Base-by-base conservation (phyloP, 441 rosid species). In the Flueggea neowawraea region DNA sequence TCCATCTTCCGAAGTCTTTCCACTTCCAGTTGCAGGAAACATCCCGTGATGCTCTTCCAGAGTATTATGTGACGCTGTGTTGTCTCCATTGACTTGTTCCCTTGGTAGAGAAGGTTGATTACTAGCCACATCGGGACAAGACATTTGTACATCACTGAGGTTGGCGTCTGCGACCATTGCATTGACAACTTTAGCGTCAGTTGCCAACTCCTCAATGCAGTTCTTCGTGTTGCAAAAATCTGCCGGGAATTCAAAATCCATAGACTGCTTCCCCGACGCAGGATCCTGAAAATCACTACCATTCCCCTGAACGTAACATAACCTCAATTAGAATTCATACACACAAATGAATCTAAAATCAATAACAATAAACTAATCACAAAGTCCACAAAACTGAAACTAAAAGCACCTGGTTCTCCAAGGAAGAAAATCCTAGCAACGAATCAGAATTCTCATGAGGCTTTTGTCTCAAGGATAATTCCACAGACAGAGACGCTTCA, bases 1-100 rank as follows among this genome's bases (percentile, higher is more conserved):
- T 58, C 85, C 84, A 58, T 86, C 89, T 77, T 86, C 85, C 13
- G 82, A 75, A 62, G 71, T 76, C 68, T 77, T 74, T 53, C 52
- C 68, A 31, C 43, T 59, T 64, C 73, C 87, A 33, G 71, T 43
- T 13, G 76, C 64, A 63, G 66, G 57, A 62, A 64, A 48, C 43
- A 58, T 67, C 56, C 41, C 79, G 65, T 63, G 74, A 57, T 59
- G 67, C 43, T 77, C 83, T 66, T 68, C 79, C 16, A 43, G 17
- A 61, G 49, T 64, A 10, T 61, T 55, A 33, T 55, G 65, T 10
- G 53, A 51, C 43, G 15, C 68, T 10, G 13, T 50, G 54, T 67
- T 65, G 51, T 81, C 78, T 48, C 57, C 77, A 16, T 50, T 57
- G 58, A 64, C 45, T 39, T 64, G 53, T 44, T 77, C 81, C 52